These are phyloP conservation scores for Leccinum subtestaceum DNA, from an alignment of 768 basidiomycete species.

Conservation along the genomic window DNA sequence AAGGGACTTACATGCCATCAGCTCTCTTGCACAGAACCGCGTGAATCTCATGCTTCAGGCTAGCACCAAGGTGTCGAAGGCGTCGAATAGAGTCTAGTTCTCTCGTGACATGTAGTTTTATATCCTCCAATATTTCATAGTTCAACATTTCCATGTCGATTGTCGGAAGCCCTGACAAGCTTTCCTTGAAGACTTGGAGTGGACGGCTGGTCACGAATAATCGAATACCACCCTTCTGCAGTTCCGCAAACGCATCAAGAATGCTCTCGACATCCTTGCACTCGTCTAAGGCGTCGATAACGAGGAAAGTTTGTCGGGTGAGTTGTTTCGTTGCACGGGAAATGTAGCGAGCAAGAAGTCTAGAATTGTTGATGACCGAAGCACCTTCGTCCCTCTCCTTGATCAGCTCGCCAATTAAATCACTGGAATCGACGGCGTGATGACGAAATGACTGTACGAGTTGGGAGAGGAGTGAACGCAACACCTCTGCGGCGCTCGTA, in stretches of 20 bases:
- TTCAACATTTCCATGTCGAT: background rate
- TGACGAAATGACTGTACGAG: background rate
- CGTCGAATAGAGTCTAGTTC: conserved; percentile 6
- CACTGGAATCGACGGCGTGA: background rate
- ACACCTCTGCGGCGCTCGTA: conserved; percentile 6
- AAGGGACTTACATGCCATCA: conserved; percentile 10
- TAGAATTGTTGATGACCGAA: background rate
- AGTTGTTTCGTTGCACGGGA: background rate
- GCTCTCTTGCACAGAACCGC: background rate
- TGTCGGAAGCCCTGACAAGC: background rate
- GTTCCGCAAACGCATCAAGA: background rate
- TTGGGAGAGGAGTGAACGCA: conserved; percentile 20
- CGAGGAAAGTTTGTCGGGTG: background rate
- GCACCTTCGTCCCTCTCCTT: background rate
- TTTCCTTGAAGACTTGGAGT: background rate
- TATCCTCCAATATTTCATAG: background rate
- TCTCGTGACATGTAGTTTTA: conserved; percentile 2
- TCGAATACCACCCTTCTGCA: background rate
- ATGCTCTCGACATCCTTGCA: background rate
- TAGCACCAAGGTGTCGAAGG: background rate
- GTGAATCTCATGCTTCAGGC: conserved; percentile 4
- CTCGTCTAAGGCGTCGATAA: conserved; percentile 10
- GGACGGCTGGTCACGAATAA: background rate
- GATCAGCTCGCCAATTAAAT: conserved; percentile 1
- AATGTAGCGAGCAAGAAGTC: conserved; percentile 3